Conservation (phyloP, 306 rosid genomes). For the Pyrus bretschneideri region DNA sequence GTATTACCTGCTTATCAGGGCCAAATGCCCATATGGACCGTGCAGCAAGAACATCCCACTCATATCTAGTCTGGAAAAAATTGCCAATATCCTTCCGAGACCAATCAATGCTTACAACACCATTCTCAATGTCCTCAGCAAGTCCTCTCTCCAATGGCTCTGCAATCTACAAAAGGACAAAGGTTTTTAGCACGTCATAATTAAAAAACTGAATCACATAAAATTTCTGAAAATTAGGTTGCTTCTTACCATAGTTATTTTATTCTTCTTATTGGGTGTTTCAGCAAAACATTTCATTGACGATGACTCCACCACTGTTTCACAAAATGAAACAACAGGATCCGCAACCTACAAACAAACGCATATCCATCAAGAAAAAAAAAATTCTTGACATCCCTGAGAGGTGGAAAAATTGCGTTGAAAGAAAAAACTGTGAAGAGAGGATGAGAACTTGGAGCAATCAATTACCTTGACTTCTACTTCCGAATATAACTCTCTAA, state of each 20-base stretch:
- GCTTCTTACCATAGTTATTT: conserved; percentile 85
- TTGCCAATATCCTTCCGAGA: conserved; percentile 82
- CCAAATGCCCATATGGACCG: conserved; percentile 98
- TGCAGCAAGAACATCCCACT: conserved; percentile 98
- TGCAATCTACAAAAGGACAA: conserved; percentile 54
- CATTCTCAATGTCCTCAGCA: conserved; percentile 95
- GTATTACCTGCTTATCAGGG: conserved; percentile 89
- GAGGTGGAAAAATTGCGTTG: background rate
- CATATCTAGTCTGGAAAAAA: conserved; percentile 88
- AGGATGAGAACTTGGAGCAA: background rate
- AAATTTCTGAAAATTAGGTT: conserved; percentile 9
- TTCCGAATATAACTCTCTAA: conserved; percentile 95
- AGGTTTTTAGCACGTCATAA: background rate
- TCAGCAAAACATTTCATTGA: conserved; percentile 99
- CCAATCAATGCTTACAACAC: conserved; percentile 95
- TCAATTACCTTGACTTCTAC: conserved; percentile 86
- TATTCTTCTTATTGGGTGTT: conserved; percentile 96
- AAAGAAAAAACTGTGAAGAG: background rate
- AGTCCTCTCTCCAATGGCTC: conserved; percentile 97
- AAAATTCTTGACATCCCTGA: background rate
- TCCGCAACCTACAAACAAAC: conserved; percentile 73
- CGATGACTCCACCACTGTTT: conserved; percentile 97
- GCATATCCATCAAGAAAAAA: conserved; percentile 1
- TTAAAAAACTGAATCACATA: background rate
- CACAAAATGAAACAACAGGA: conserved; percentile 97